Base-by-base conservation (phyloP, 495 filamentous ascomycete genomes). In the Aspergillus sclerotiicarbonarius region DNA sequence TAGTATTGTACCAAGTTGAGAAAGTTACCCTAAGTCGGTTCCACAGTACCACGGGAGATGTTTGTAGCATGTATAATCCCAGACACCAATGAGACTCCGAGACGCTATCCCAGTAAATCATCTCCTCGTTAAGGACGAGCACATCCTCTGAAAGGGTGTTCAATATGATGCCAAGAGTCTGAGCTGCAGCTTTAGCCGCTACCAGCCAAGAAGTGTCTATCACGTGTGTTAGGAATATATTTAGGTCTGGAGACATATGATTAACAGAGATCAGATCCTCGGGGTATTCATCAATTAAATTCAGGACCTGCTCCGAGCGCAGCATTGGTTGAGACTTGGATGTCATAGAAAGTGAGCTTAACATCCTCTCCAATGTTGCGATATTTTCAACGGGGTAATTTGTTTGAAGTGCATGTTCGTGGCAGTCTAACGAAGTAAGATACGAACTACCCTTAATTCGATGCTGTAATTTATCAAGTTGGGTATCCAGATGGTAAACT, bases 41-140 rank as follows among this genome's bases (percentile, higher is more conserved):
- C 82, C 86, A 92, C 20, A 94, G 64, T 29, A 87, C 80, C 8
- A 83, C 62, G 0, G 94, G 94, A 1, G 85, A 88, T 3, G 86
- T 95, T 66, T 98, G 94, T 8, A 94, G 69, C 0, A 87, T 84
- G 67, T 96, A 96, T 1, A 96, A 59, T 19, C 83, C 84, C 52
- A 86, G 89, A 61, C 85, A 85, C 54, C 82, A 77, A 37, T 87
- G 82, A 12, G 90, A 92, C 1, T 82, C 80, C 43, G 94, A 71
- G 1, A 96, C 80, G 54, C 91, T 85, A 58, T 96, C 89, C 94
- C 94, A 98, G 66, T 98, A 98, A 73, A 84, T 88, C 37, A 95
- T 87, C 64, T 97, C 90, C 43, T 94, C 86, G 53, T 83, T 85
- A 8, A 98, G 63, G 0, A 84, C 83, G n/a, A 94, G 83, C 15